These are phyloP conservation scores for Talaromyces stipitatus DNA, from an alignment of 495 filamentous ascomycete genomes.

Conservation along the genomic window DNA sequence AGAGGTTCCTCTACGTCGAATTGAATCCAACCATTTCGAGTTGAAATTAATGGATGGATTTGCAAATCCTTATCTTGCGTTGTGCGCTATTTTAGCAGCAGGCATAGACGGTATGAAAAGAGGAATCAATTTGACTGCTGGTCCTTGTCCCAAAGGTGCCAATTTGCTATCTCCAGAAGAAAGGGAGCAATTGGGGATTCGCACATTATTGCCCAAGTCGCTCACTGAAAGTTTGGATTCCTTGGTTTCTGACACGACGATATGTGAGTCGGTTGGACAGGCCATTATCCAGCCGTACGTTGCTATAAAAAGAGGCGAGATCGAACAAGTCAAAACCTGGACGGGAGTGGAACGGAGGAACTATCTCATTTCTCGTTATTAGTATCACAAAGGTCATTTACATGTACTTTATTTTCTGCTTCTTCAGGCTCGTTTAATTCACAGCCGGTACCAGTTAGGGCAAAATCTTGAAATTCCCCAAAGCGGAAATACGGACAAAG, in stretches of 20 bases:
- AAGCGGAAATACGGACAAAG: neutral
- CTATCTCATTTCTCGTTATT: constrained; percentile 1
- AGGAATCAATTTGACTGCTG: constrained; percentile 28
- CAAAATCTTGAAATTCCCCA: constrained; percentile 4
- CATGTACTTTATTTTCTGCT: no score
- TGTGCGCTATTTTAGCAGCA: constrained; percentile 51
- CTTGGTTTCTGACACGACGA: constrained; percentile 3
- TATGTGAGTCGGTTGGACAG: neutral
- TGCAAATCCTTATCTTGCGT: constrained; percentile 63
- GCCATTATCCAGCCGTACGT: neutral
- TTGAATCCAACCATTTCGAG: constrained; percentile 61
- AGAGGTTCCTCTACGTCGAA: constrained; percentile 58
- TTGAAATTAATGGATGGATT: constrained; percentile 62
- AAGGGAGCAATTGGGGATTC: constrained; percentile 45
- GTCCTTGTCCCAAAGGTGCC: constrained; percentile 47
- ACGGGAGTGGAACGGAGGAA: constrained; percentile 5
- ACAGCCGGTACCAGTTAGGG: no score
- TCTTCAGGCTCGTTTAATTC: no score
- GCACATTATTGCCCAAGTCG: constrained; percentile 38
- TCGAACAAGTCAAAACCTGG: constrained; percentile 7
- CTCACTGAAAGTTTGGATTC: constrained; percentile 45
- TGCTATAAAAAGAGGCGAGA: neutral
- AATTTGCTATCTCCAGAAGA: constrained; percentile 40
- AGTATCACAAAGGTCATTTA: neutral
- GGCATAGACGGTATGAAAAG: constrained; percentile 47